A percentile compares a stretch with the other conserved stretches of the same genome.
phyloP scores from a whole-genome alignment of 2,329 filamentous ascomycete species.

The Colletotrichum sp. region DNA sequence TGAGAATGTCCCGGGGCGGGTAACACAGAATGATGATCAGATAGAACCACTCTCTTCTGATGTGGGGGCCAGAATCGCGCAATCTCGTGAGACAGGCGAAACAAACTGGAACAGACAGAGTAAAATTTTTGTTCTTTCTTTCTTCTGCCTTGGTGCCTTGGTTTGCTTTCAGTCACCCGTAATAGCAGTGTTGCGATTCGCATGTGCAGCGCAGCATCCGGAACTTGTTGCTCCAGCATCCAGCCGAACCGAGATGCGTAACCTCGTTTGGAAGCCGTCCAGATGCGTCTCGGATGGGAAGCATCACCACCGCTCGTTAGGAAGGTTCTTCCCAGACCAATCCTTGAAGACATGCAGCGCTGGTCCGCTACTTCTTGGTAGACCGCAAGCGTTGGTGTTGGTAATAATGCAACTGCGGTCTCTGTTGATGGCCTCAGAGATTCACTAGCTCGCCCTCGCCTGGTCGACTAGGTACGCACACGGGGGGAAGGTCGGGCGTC shows the following conservation, averaged over 20 bases:
- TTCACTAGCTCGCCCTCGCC: not conserved
- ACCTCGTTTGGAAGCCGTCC: not conserved
- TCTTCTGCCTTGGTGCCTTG: not conserved
- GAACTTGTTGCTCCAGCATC: not conserved
- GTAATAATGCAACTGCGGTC: not conserved
- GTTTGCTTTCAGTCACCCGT: not conserved
- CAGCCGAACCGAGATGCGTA: not conserved
- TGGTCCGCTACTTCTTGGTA: not conserved
- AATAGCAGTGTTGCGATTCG: not conserved
- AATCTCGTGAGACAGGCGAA: not conserved
- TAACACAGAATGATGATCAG: conserved; percentile 1
- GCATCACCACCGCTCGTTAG: not conserved
- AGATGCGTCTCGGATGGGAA: not conserved
- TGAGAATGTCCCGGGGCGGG: not conserved
- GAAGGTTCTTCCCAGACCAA: not conserved
- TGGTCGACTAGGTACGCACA: not conserved
- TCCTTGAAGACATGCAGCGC: not conserved
- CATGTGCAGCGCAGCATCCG: conserved; percentile 1
- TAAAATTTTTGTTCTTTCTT: not conserved
- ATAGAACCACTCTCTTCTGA: conserved; percentile 19
- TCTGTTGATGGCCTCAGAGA: not conserved
- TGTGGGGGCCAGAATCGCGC: not conserved
- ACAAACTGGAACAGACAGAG: not conserved
- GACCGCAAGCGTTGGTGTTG: not conserved
- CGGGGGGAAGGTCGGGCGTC: not conserved